phyloP scores from a whole-genome alignment of 1,284 basidiomycete genomes.

The Schizopora paradoxa region DNA sequence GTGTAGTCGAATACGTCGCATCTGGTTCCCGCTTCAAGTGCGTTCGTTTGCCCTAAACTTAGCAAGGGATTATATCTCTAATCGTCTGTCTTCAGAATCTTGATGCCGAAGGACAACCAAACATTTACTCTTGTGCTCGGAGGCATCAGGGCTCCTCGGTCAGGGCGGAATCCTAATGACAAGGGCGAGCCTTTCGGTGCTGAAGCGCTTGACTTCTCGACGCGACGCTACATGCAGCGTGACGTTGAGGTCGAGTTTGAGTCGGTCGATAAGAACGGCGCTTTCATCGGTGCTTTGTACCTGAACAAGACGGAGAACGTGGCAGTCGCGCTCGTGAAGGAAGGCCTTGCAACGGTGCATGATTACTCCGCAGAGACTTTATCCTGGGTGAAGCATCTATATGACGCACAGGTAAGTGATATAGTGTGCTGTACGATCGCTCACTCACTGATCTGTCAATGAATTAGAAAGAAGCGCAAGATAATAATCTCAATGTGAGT shows the following conservation, averaged over 20 bases:
- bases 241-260: constrained; percentile 94
- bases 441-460: background rate
- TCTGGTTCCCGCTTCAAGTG: constrained; percentile 92
- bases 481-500: constrained; percentile 69
- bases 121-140: constrained; percentile 84
- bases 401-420: constrained; percentile 73
- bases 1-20: constrained; percentile 90
- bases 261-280: constrained; percentile 88
- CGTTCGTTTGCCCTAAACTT: constrained; percentile 19
- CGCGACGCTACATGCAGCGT: constrained; percentile 82
- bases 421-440: constrained; percentile 11
- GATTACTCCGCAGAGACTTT: constrained; percentile 81
- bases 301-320: constrained; percentile 79
- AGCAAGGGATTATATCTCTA: background rate
- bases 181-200: constrained; percentile 86
- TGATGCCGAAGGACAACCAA: constrained; percentile 88
- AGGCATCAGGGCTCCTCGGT: constrained; percentile 80
- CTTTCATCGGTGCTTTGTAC: constrained; percentile 90
- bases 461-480: constrained; percentile 68
- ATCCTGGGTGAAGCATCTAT: constrained; percentile 73
- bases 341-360: constrained; percentile 86
- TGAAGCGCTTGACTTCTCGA: constrained; percentile 81
- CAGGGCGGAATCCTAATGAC: constrained; percentile 76
- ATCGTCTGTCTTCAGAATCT: constrained; percentile 44
- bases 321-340: constrained; percentile 77